phyloP scores from a whole-genome alignment of 495 filamentous ascomycete genomes.

The Clohesyomyces aquaticus region DNA sequence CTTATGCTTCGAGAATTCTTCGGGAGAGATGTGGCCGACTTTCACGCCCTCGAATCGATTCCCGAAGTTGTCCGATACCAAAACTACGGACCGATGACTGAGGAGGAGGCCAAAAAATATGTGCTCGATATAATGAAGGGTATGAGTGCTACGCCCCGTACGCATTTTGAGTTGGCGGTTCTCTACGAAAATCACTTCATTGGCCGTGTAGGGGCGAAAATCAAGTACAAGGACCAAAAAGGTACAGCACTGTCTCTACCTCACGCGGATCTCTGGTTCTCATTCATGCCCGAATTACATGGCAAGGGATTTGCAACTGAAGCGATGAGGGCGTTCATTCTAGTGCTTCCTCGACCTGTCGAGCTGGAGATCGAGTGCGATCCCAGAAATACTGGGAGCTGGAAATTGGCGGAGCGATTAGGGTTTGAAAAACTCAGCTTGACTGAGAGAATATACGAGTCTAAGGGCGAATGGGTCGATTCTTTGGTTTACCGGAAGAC shows the following conservation, averaged over 20 bases:
- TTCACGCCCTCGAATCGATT: conserved; percentile 19
- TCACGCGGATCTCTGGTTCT: conserved; percentile 34
- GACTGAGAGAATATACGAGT: conserved; percentile 28
- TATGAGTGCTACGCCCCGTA: conserved; percentile 12
- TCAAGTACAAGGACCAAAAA: conserved; percentile 1
- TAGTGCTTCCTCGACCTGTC: conserved; percentile 6
- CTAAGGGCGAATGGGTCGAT: conserved; percentile 37
- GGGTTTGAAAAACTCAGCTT: conserved; percentile 29
- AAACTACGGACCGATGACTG: conserved; percentile 17
- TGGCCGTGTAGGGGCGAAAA: conserved; percentile 29
- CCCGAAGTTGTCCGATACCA: conserved; percentile 32
- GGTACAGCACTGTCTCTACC: neutral
- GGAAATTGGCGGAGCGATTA: conserved; percentile 33
- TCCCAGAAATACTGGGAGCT: conserved; percentile 35
- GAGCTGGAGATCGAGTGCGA: conserved; percentile 37
- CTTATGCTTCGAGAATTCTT: conserved; percentile 32
- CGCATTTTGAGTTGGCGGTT: conserved; percentile 32
- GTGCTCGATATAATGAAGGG: conserved; percentile 16
- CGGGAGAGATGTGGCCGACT: conserved; percentile 17
- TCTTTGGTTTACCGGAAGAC: conserved; percentile 27
- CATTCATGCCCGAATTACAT: conserved; percentile 30
- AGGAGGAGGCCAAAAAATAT: conserved; percentile 20
- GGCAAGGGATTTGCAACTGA: conserved; percentile 38
- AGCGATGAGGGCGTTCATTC: conserved; percentile 32
- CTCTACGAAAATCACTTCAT: conserved; percentile 21